Conservation (phyloP, 169 alveolate genomes). For the Eimeria falciformis region DNA sequence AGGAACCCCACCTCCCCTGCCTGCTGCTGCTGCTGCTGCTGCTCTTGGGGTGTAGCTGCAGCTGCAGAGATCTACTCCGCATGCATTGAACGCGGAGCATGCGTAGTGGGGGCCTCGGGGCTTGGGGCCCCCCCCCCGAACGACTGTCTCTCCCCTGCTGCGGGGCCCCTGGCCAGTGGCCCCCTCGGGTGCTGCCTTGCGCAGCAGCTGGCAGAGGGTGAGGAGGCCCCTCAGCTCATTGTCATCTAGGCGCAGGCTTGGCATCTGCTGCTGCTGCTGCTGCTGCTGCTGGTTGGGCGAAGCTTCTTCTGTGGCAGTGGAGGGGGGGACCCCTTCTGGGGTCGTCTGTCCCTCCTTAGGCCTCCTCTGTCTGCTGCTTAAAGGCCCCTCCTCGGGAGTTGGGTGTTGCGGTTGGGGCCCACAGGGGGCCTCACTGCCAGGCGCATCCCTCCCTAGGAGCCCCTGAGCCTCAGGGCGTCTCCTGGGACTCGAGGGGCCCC, state of each 20-base stretch:
- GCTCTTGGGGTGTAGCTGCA: slow-evolving; percentile 34
- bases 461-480: too few relatives aligned
- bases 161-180: not conserved
- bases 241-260: slow-evolving; percentile 48
- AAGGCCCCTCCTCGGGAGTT: slow-evolving; percentile 11
- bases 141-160: too few relatives aligned
- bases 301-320: not conserved
- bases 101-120: slow-evolving; percentile 41
- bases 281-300: slow-evolving; percentile 22
- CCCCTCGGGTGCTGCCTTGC: slow-evolving; percentile 46
- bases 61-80: slow-evolving; percentile 30
- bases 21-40: not conserved
- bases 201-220: slow-evolving; percentile 58
- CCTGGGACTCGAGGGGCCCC: too few relatives aligned
- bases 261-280: slow-evolving; percentile 49
- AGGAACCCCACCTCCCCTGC: slow-evolving; percentile 30
- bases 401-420: too few relatives aligned
- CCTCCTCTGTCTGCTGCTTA: not conserved
- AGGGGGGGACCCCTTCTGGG: not conserved
- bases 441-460: too few relatives aligned
- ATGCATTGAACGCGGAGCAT: slow-evolving; percentile 43
- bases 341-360: not conserved
- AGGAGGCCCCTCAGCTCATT: slow-evolving; percentile 52
- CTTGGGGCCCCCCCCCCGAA: not conserved
- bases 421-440: too few relatives aligned